These are phyloP conservation scores for Jasminum sambac DNA, from an alignment of 257 asterid genomes.

Conservation along the genomic window DNA sequence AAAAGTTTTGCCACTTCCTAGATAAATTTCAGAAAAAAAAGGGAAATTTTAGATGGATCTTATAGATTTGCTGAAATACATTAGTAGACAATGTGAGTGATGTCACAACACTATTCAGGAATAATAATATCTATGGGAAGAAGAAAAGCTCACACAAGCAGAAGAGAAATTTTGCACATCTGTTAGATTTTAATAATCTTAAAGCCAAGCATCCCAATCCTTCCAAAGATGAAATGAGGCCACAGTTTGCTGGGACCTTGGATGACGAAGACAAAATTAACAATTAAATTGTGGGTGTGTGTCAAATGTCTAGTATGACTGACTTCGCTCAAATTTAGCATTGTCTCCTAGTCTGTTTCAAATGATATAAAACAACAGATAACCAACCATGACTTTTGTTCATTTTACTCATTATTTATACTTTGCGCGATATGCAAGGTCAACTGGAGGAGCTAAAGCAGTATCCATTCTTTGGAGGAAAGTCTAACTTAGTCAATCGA, in stretches of 20 bases:
- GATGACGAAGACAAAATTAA: no score
- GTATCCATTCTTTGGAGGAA: neutral
- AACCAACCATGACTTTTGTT: neutral
- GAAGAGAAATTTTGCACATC: neutral
- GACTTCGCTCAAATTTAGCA: neutral
- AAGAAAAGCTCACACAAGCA: neutral
- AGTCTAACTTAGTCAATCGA: neutral
- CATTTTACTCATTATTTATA: neutral
- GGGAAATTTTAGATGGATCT: neutral
- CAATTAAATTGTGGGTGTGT: neutral
- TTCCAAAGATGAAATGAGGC: neutral
- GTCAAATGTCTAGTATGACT: neutral
- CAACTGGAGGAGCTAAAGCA: neutral
- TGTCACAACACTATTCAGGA: neutral
- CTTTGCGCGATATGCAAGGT: neutral
- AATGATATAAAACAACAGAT: neutral
- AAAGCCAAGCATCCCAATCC: slow-evolving; percentile 4
- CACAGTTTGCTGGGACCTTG: neutral
- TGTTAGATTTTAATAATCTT: neutral
- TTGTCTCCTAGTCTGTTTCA: neutral
- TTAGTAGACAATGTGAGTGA: neutral
- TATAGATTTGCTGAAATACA: neutral
- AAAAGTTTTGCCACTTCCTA: slow-evolving; percentile 98
- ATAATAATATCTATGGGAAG: slow-evolving; percentile 6
- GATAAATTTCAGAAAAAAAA: slow-evolving; percentile 19